Base-by-base conservation (phyloP, 345 rosid genomes). In the Lepidium sativum region DNA sequence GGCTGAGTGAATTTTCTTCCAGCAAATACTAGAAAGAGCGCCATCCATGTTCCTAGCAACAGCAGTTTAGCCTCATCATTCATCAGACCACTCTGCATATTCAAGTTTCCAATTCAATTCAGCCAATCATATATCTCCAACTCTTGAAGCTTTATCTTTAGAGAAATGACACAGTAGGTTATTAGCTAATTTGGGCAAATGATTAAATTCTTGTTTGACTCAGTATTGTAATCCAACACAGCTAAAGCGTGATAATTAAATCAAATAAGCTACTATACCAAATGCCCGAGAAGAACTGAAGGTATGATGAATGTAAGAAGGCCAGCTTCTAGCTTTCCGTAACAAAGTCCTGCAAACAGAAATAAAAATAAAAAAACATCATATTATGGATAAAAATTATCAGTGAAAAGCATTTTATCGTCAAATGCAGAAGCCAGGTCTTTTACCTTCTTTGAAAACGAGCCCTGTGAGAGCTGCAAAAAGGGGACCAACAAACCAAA, bases 1-100 rank as follows among this genome's bases (percentile, higher is more conserved):
- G 94, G 94, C 76, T 89, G 97, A 41, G 97, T 85, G 67, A 92
- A 92, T 69, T 92, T 92, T 73, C 98, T 80, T 50, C 91, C 98
- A 3, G 98, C 89, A 78, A 92, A 92, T 72, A 92, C 76, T 35
- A 83, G 65, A 48, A 89, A 86, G 39, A 92, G 89, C 8, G 82
- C 68, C 91, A 87, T 84, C 96, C 97, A 89, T 20, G 86, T 81
- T 65, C 84, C 97, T n/a, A 92, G 68, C 57, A 92, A 72, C 48
- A 81, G 64, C 29, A 82, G 82, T 70, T 92, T 87, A 21, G 41
- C 73, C 67, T 86, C 91, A 31, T 84, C 82, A 67, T 81, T 91
- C 98, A 89, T 85, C 68, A 92, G 50, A 62, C 94, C 86, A 10
- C 81, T 78, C 98, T 92, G 85, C 55, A 61, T 45, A 58, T 65